These are phyloP conservation scores for Sclerospora graminicola DNA, from an alignment of 352 stramenopile genomes.

Conservation along the genomic window DNA sequence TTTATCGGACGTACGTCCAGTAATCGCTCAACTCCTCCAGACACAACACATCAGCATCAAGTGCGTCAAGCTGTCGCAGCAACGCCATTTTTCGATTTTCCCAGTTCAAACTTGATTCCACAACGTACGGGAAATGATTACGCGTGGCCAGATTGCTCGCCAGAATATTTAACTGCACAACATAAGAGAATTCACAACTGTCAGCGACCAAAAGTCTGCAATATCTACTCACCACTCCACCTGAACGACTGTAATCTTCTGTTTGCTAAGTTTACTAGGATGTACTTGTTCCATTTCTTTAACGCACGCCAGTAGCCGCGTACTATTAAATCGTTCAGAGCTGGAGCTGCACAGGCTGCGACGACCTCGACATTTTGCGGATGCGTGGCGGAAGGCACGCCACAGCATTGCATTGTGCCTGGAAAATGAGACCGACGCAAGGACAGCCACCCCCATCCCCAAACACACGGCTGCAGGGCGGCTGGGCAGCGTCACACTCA, in stretches of 20 bases:
- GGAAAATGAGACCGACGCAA: conserved; percentile 58
- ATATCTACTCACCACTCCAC: conserved; percentile 10
- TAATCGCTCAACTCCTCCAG: conserved; percentile 85
- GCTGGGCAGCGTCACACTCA: conserved; percentile 21
- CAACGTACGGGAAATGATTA: conserved; percentile 82
- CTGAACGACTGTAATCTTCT: conserved; percentile 74
- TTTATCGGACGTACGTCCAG: conserved; percentile 52
- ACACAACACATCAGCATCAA: conserved; percentile 76
- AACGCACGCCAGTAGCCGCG: conserved; percentile 34
- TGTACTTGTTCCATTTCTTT: conserved; percentile 33
- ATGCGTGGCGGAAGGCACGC: conserved; percentile 29
- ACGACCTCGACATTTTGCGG: conserved; percentile 12
- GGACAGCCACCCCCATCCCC: conserved; percentile 58
- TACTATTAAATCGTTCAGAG: conserved; percentile 1
- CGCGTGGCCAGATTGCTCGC: conserved; percentile 77
- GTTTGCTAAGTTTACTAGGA: conserved; percentile 23
- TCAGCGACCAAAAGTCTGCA: background rate
- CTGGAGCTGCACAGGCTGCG: conserved; percentile 14
- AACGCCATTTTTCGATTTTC: conserved; percentile 72
- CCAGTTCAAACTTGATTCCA: conserved; percentile 75
- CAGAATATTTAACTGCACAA: conserved; percentile 66
- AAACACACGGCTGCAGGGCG: conserved; percentile 44
- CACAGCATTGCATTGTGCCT: conserved; percentile 39
- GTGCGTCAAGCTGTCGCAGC: conserved; percentile 55
- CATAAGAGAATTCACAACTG: background rate